phyloP scores from a whole-genome alignment of 83 land plant genomes.

The Diphasiastrum complanatum region DNA sequence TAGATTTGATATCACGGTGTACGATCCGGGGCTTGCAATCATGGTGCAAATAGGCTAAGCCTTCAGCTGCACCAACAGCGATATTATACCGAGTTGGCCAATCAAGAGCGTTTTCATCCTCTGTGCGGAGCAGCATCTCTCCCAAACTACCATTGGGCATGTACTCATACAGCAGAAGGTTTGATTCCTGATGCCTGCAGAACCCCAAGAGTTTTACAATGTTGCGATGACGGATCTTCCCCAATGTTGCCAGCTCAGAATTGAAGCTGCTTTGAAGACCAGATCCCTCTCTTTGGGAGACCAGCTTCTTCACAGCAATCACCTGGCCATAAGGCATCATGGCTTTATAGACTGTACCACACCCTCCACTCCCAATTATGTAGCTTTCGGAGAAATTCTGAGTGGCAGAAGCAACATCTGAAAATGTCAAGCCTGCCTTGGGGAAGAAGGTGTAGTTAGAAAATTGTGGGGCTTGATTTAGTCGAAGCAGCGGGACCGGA shows the following conservation, averaged over 20 bases:
- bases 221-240: too few relatives aligned
- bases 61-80: too few relatives aligned
- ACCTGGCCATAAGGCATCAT: conserved; percentile 6
- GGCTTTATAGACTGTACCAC: conserved; percentile 18
- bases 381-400: neutral
- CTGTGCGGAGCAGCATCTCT: too few relatives aligned
- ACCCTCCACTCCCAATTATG: conserved; percentile 4
- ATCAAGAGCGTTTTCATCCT: too few relatives aligned
- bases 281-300: neutral
- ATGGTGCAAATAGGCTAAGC: too few relatives aligned
- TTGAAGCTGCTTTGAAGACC: conserved; percentile 9
- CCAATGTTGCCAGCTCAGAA: conserved; percentile 6
- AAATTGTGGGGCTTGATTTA: neutral
- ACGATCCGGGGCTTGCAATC: too few relatives aligned
- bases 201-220: too few relatives aligned
- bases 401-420: conserved; percentile 8
- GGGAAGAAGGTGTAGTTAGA: neutral
- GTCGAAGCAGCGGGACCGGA: neutral
- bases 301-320: conserved; percentile 15
- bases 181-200: too few relatives aligned
- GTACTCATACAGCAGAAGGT: too few relatives aligned
- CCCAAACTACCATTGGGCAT: too few relatives aligned
- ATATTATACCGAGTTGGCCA: too few relatives aligned
- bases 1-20: too few relatives aligned
- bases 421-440: neutral